Evolutionary conservation across 805 yeast genomes (phyloP).

Genomic region (Nakazawaea laoshanensis): DNA sequence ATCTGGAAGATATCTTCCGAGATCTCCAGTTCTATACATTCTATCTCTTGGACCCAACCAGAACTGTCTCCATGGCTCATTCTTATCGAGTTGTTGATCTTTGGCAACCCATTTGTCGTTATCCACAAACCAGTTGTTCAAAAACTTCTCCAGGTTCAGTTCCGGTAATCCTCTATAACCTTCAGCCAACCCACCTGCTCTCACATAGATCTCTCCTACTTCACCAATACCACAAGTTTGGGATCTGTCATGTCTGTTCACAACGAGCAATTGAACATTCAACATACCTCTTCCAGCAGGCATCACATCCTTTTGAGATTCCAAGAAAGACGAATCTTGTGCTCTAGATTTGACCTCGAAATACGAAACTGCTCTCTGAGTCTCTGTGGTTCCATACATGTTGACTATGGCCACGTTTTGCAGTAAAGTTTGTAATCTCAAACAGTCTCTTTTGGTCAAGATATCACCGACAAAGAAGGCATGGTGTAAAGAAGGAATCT

Average conservation of each 20-base stretch:
- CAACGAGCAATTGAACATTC: conserved; percentile 90
- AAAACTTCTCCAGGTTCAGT: conserved; percentile 77
- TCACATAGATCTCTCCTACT: conserved; percentile 95
- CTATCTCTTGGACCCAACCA: conserved; percentile 97
- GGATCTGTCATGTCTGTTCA: conserved; percentile 79
- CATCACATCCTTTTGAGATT: conserved; percentile 85
- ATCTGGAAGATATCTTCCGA: conserved; percentile 93
- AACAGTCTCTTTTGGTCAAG: conserved; percentile 92
- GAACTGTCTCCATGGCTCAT: conserved; percentile 61
- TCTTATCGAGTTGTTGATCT: conserved; percentile 37
- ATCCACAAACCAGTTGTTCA: conserved; percentile 84
- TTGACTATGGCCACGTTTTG: conserved; percentile 84
- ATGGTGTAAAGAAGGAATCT: conserved; percentile 80
- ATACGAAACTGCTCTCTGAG: conserved; percentile 96
- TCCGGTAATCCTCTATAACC: conserved; percentile 93
- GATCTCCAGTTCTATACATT: conserved; percentile 92
- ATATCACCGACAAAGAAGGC: conserved; percentile 99
- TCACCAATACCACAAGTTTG: conserved; percentile 98
- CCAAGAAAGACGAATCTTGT: conserved; percentile 64
- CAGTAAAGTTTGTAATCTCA: conserved; percentile 86
- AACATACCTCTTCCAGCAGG: conserved; percentile 99
- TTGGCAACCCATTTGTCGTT: conserved; percentile 51
- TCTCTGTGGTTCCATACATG: conserved; percentile 99
- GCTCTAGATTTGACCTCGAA: conserved; percentile 76
- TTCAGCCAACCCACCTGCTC: conserved; percentile 97